Evolutionary conservation across 176 grass and related monocot species (phyloP), one percentile per base, ranked within the genome.

Genomic region (Coix lacrymajobi): DNA sequence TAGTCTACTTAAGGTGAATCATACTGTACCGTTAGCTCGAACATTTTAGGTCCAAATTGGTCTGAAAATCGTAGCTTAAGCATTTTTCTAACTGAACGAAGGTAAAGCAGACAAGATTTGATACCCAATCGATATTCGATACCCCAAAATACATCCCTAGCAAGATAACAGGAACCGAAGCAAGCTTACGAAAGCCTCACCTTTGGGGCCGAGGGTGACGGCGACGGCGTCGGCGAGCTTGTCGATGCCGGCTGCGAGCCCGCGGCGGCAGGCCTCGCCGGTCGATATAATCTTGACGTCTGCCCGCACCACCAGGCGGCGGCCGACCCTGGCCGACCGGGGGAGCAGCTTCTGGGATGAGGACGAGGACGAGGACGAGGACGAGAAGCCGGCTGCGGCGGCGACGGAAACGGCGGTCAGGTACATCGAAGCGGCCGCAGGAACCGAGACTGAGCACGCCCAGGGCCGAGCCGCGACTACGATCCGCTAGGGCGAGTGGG

Each of bases 131-230:
- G n/a, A 17, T 29, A 46, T 51, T 36, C 1, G 10, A 11, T 7
- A 48, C 51, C 69, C 69, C 60, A 15, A 2, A 15, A 2, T n/a
- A 31, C 29, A 45, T 46, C n/a, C 52, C 40, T 40, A 80, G 10
- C 25, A 43, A 19, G 7, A 75, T 13, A 86, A 68, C 11, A 30
- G 60, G 66, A 83, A 76, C 48, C 60, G 44, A 36, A 79, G 63
- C 52, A 80, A 79, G 60, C 1, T 38, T 67, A 76, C 32, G 4
- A 56, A 61, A 67, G 33, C 11, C 54, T 14, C 61, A 97, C 95
- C 92, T 94, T 89, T 98, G 16, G 95, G 95, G 7, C 92, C 95
- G 80, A 95, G 90, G 51, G 95, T 98, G 54, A 98, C 88, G 1
- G 88, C 79, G 20, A 98, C 92, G 12, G 92, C 88, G 66, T 95